Evolutionary conservation across 2,329 filamentous ascomycete species (phyloP), one percentile per base, ranked within the genome.

Genomic region (Claviceps africana): DNA sequence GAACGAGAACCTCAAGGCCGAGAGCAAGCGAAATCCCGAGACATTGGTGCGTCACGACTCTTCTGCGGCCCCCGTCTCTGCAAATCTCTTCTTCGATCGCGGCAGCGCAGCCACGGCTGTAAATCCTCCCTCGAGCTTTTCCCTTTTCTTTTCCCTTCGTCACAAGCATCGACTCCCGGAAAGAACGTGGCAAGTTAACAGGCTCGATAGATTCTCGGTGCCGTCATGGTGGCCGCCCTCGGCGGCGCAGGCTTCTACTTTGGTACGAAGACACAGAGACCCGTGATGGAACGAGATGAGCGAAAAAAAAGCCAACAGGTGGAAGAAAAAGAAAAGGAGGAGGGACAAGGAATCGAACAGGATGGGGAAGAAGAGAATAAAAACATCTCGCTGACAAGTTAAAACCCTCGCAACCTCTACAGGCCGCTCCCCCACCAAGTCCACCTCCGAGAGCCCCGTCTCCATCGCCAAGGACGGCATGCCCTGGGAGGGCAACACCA

Each of bases 191-290:
- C 43, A 30, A 44, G 11, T 47, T 52, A 33, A 50, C 42, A 42
- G 9, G 19, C 40, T 39, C 54, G 33, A 13, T 19, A 97, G 93
- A 82, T 97, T 65, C 85, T 98, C 59, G 80, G 90, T 58, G 87
- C 82, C 65, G 83, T 97, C 69, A 95, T 97, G 88, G 83, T 85
- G 63, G 83, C 84, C 68, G 86, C 88, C 63, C 86, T 96, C 65
- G 83, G 83, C 65, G 82, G 93, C 62, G 91, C 88, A 60, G 91
- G 91, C 67, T 95, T 83, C 82, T 88, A 90, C 74, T 87, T 93
- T 64, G 85, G 85, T 87, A 78, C 66, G 66, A 21, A 37, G 7
- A n/a, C 15, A 37, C n/a, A 37, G 7, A 7, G 7, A 37, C 5
- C 17, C 4, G 17, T 4, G 3, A n/a, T 5, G n/a, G 15, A 3